A percentile compares a stretch with the other conserved stretches of the same genome.
phyloP scores from a whole-genome alignment of 1,284 basidiomycete species.

The Ceratobasidium sp. region DNA sequence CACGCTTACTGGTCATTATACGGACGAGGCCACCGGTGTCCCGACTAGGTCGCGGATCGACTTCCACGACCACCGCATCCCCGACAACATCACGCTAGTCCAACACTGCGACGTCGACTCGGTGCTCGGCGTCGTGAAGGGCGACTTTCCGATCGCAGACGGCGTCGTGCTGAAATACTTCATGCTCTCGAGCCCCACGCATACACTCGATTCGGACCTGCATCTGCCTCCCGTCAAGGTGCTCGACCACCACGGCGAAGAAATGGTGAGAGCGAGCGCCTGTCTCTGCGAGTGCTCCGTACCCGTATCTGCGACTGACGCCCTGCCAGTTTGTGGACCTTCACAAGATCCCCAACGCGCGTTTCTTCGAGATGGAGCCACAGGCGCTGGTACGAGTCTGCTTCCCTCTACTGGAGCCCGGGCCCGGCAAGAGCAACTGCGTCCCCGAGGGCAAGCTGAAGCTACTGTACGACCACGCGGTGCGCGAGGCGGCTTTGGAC shows the following conservation, averaged over 20 bases:
- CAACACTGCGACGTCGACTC: conserved; percentile 19
- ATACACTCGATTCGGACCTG: conserved; percentile 7
- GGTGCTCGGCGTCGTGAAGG: neutral
- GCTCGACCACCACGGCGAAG: neutral
- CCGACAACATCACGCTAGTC: neutral
- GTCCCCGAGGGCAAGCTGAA: neutral
- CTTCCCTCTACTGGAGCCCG: neutral
- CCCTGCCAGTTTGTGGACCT: neutral
- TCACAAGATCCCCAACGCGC: conserved; percentile 33
- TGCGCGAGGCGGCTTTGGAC: conserved; percentile 1
- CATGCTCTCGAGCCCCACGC: neutral
- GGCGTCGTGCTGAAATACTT: conserved; percentile 8
- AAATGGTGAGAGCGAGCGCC: neutral
- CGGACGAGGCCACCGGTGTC: neutral
- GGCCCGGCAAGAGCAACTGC: neutral
- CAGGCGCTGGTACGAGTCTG: neutral
- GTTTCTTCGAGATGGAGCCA: conserved; percentile 13
- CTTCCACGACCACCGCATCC: neutral
- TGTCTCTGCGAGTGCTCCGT: neutral
- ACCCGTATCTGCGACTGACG: neutral
- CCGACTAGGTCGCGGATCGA: neutral
- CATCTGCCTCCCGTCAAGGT: conserved; percentile 23
- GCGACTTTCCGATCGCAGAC: neutral
- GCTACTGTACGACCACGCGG: conserved; percentile 13
- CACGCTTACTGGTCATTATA: neutral